These are phyloP conservation scores for Calonectria crousiana DNA, from an alignment of 2,329 filamentous ascomycete species.

Conservation along the genomic window DNA sequence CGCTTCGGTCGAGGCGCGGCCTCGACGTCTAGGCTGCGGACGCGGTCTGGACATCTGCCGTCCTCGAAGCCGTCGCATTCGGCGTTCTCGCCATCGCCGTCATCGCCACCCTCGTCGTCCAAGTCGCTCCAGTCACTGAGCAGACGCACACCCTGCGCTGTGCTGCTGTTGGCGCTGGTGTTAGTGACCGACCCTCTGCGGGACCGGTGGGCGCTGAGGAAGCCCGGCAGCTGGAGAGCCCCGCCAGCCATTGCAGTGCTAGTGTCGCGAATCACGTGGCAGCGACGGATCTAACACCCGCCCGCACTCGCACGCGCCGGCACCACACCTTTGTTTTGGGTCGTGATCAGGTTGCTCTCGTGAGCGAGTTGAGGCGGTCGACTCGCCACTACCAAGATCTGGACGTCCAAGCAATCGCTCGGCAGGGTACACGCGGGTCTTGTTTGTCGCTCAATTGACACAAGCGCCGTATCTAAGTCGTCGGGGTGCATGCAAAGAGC, in stretches of 20 bases:
- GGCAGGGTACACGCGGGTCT: background rate
- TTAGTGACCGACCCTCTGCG: conserved; percentile 16
- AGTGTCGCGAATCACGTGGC: conserved; percentile 26
- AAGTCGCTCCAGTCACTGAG: conserved; percentile 36
- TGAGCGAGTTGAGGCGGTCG: background rate
- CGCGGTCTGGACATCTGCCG: background rate
- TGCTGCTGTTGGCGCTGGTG: conserved; percentile 4
- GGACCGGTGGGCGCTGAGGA: conserved; percentile 32
- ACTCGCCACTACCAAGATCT: background rate
- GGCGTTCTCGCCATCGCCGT: background rate
- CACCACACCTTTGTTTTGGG: background rate
- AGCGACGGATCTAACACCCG: conserved; percentile 4
- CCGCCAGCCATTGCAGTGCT: conserved; percentile 26
- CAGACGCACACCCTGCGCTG: conserved; percentile 30
- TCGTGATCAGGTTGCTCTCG: background rate
- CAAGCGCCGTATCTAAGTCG: background rate
- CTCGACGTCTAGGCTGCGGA: conserved; percentile 16
- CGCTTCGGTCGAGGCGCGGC: conserved; percentile 4
- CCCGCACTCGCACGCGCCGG: background rate
- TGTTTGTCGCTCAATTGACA: background rate
- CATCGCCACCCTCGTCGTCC: conserved; percentile 18
- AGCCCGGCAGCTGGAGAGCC: conserved; percentile 27
- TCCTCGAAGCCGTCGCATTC: background rate
- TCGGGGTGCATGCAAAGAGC: background rate
- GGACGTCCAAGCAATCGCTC: background rate